phyloP scores from a whole-genome alignment of 306 rosid genomes.

The Cucumis sativus region Cucumber_9930_V3 NC_026659.2:27803001-27803500 shows the following conservation, averaged over 20 bases:
- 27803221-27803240: conserved; percentile 19
- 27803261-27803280: conserved; percentile 16
- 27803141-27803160: conserved; percentile 43
- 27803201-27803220: conserved; percentile 17
- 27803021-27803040: neutral
- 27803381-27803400: conserved; percentile 16
- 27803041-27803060: neutral
- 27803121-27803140: conserved; percentile 20
- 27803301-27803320: conserved; percentile 15
- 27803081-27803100: neutral
- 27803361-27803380: conserved; percentile 7
- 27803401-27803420: conserved; percentile 17
- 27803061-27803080: neutral
- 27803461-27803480: conserved; percentile 19
- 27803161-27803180: conserved; percentile 24
- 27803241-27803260: conserved; percentile 15
- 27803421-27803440: conserved; percentile 23
- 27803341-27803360: conserved; percentile 21
- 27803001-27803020: neutral
- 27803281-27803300: conserved; percentile 12
- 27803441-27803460: conserved; percentile 17
- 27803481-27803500: conserved; percentile 18
- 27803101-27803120: neutral
- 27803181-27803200: conserved; percentile 24
- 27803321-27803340: conserved; percentile 16